Base-by-base conservation (phyloP, 257 asterid genomes). In the Rauvolfia tetraphylla region DNA sequence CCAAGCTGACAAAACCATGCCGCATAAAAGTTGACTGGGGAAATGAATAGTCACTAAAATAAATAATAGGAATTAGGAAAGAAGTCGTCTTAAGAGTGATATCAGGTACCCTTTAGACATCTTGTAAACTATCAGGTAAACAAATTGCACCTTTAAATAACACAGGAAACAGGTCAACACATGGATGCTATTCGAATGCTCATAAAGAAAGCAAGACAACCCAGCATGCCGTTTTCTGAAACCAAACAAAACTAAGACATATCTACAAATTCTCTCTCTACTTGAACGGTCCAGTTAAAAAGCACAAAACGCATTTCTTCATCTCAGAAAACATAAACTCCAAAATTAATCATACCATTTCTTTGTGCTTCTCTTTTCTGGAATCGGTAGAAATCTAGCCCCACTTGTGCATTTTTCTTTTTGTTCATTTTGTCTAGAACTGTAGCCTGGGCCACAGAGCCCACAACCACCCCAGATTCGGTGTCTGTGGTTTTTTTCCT, bases 391-490 rank as follows among this genome's bases (percentile, higher is more conserved):
- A 95, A 93, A 84, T 91, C 93, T 61, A 87, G 46, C 38, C 96
- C 97, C 10, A 81, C 90, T 0, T 83, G 91, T 62, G 89, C 88
- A 73, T 76, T 89, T 79, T 93, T 93, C 98, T 86, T 91, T 48
- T 86, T 88, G 48, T 84, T 84, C 89, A 90, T 77, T 78, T 90
- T 89, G 58, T 91, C 96, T 5, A 87, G 76, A 76, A 88, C 93
- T 56, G 97, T 97, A 79, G 98, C 96, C 86, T 88, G 91, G 73
- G 95, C 87, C 76, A 93, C 97, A 83, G 98, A 90, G 68, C 98
- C 98, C 31, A 95, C 98, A 38, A 88, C 88, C 46, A 86, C 77
- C 83, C 99, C 99, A 83, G 88, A 88, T 80, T 91, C 98, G 63
- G 89, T 83, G 25, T 93, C 99, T 12, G 93, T 86, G 1, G 95